Conservation (phyloP, 352 stramenopile genomes). For the Globisporangium paroecandrum region DNA sequence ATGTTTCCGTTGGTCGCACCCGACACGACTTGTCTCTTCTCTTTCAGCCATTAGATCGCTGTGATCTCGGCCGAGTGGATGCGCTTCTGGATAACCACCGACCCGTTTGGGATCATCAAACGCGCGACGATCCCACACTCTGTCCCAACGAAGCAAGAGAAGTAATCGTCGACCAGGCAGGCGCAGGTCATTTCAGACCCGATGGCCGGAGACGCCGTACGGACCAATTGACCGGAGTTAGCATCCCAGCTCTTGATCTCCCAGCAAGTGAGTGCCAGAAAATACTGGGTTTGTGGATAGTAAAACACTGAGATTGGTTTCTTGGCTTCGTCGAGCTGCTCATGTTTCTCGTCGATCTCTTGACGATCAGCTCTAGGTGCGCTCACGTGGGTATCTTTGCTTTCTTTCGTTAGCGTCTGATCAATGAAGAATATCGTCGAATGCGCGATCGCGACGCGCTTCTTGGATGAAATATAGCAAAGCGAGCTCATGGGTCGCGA, state of each 20-base stretch:
- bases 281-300: slow-evolving; percentile 21
- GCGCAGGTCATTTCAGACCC: slow-evolving; percentile 31
- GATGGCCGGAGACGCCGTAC: slow-evolving; percentile 21
- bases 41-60: slow-evolving; percentile 19
- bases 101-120: slow-evolving; percentile 30
- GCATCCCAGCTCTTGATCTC: slow-evolving; percentile 31
- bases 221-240: slow-evolving; percentile 21
- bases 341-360: slow-evolving; percentile 2
- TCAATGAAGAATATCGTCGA: slow-evolving; percentile 59
- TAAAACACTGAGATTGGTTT: slow-evolving; percentile 37
- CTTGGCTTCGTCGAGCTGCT: slow-evolving; percentile 23
- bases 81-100: slow-evolving; percentile 27
- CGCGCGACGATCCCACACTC: slow-evolving; percentile 37
- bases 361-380: not conserved
- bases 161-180: slow-evolving; percentile 29
- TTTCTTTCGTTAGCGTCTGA: slow-evolving; percentile 11
- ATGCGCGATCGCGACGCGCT: slow-evolving; percentile 45
- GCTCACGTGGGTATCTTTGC: not conserved
- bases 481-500: slow-evolving; percentile 27
- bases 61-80: slow-evolving; percentile 27
- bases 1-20: slow-evolving; percentile 33
- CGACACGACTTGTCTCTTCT: slow-evolving; percentile 23
- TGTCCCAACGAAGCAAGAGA: slow-evolving; percentile 43
- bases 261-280: slow-evolving; percentile 32
- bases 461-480: slow-evolving; percentile 27